Percentiles rank a stretch among this genome's conserved stretches.
These are phyloP conservation scores for Quercus ilex DNA, from an alignment of 306 rosid genomes.

Conservation along the genomic window DNA sequence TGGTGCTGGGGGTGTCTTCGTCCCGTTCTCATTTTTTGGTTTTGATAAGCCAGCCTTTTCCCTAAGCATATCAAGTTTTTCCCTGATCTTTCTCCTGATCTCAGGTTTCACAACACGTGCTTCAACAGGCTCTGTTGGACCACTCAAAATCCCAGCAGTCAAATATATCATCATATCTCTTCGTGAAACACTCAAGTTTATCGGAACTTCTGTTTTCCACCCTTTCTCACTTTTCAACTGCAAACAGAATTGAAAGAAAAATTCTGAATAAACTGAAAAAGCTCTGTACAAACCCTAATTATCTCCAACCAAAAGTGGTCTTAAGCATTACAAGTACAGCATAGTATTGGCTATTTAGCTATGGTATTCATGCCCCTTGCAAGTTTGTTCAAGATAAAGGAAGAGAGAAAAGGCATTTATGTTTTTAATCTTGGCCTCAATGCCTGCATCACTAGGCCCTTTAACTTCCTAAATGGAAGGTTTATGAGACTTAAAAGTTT, in stretches of 20 bases:
- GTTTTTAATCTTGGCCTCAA: not conserved
- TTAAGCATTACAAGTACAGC: not conserved
- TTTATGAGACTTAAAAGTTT: too few species aligned
- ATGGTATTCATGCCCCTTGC: not conserved
- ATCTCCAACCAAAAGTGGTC: not conserved
- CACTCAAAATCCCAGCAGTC: constrained; percentile 11
- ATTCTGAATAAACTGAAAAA: not conserved
- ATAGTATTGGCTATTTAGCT: not conserved
- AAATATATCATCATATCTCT: constrained; percentile 25
- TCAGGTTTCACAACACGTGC: constrained; percentile 27
- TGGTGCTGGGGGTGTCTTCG: not conserved
- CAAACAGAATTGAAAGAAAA: not conserved
- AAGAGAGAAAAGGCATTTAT: not conserved
- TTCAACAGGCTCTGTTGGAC: constrained; percentile 10
- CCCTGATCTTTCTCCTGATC: constrained; percentile 23
- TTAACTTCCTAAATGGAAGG: too few species aligned
- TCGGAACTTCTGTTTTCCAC: not conserved
- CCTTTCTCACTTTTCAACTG: constrained; percentile 21
- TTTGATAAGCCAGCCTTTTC: constrained; percentile 28
- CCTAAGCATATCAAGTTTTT: constrained; percentile 25
- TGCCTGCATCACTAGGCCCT: too few species aligned
- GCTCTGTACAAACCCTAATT: not conserved
- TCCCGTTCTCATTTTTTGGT: constrained; percentile 4
- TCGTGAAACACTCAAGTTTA: constrained; percentile 15
- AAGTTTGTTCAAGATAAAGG: not conserved